phyloP scores from a whole-genome alignment of 192 early-diverging fungal species.

The Coemansia sp. region DNA sequence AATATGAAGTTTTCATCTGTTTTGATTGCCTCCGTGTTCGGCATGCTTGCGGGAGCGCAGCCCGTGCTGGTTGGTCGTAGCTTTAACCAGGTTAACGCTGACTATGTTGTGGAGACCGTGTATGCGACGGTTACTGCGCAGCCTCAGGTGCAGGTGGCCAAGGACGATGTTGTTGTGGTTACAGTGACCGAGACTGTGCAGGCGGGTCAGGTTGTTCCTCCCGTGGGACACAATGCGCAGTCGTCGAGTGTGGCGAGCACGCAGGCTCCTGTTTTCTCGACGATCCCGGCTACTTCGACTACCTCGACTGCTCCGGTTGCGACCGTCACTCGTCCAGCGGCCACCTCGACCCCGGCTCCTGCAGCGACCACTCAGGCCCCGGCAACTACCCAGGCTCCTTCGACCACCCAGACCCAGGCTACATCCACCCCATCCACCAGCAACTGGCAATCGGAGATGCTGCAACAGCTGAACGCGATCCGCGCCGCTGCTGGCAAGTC shows the following conservation, averaged over 20 bases:
- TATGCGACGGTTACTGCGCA: constrained; percentile 1
- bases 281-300: no score
- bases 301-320: neutral
- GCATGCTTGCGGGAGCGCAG: constrained; percentile 32
- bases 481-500: constrained; percentile 28
- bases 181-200: constrained; percentile 23
- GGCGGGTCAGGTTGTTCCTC: neutral
- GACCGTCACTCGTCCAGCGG: neutral
- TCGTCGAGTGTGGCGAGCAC: neutral
- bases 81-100: constrained; percentile 14
- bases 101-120: constrained; percentile 2
- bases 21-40: constrained; percentile 26
- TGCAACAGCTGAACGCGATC: constrained; percentile 34
- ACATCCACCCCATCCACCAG: neutral
- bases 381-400: neutral
- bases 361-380: neutral
- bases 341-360: neutral
- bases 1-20: constrained; percentile 40
- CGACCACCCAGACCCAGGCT: neutral
- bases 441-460: constrained; percentile 39
- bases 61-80: constrained; percentile 14
- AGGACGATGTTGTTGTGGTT: constrained; percentile 14
- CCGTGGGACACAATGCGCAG: constrained; percentile 1
- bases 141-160: neutral
- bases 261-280: neutral